A percentile compares a stretch with the other conserved stretches of the same genome.
These are phyloP conservation scores for Corrigiola litoralis DNA, from an alignment of 179 eudicot genomes.

Conservation along the genomic window DNA sequence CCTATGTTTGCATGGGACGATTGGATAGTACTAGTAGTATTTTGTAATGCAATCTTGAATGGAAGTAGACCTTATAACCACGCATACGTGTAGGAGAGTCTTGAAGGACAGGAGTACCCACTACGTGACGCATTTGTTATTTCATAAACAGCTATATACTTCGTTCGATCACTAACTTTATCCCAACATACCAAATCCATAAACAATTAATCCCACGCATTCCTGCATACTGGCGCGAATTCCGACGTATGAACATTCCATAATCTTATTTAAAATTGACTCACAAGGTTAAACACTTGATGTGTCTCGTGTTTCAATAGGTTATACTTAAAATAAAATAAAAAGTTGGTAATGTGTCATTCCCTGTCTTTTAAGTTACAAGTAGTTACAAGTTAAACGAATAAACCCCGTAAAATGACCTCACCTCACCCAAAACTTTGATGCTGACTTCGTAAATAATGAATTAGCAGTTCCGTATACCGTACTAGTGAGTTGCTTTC, in stretches of 20 bases:
- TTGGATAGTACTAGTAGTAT: constrained; percentile 6
- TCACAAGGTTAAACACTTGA: background rate
- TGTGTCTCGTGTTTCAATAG: no score
- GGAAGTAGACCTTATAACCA: constrained; percentile 26
- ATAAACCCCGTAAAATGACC: no score
- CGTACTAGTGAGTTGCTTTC: no score
- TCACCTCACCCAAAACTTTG: no score
- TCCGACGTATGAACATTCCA: background rate
- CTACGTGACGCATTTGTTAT: constrained; percentile 4
- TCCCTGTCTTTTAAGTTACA: background rate
- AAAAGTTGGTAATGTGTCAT: no score
- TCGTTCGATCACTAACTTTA: background rate
- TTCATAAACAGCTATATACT: background rate
- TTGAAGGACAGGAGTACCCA: constrained; percentile 14
- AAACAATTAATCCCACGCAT: background rate
- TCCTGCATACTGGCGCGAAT: background rate
- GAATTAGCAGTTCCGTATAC: no score
- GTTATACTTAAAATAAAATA: no score
- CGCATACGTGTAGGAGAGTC: constrained; percentile 5
- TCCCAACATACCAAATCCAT: background rate
- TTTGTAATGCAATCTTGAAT: constrained; percentile 20
- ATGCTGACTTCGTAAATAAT: no score
- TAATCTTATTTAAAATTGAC: background rate
- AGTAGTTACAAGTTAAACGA: background rate
- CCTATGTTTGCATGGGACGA: background rate